phyloP scores from a whole-genome alignment of 2,329 filamentous ascomycete species.

The Sclerotinia minor region DNA sequence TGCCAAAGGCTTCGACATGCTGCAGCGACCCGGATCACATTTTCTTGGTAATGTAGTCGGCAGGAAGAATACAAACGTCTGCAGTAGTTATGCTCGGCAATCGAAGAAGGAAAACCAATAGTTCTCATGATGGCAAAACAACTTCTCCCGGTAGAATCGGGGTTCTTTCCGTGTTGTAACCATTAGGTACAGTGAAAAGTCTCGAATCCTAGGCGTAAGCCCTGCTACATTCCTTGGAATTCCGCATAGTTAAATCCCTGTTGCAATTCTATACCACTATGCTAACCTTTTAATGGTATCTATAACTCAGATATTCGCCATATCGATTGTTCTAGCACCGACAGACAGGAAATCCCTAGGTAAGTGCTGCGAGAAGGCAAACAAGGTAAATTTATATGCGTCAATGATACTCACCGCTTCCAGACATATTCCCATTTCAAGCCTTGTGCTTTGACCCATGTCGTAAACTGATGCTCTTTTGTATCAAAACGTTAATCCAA shows the following conservation, averaged over 20 bases:
- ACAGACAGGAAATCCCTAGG: background rate
- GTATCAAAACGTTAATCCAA: background rate
- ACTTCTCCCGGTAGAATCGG: background rate
- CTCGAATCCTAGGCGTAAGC: constrained; percentile 11
- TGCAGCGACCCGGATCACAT: background rate
- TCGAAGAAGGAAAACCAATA: constrained; percentile 5
- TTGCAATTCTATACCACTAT: background rate
- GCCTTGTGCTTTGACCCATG: background rate
- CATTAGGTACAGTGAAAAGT: background rate
- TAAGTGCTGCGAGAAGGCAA: background rate
- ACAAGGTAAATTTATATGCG: background rate
- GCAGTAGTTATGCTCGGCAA: background rate
- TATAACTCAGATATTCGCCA: background rate
- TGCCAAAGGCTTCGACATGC: constrained; percentile 9
- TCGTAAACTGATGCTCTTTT: background rate
- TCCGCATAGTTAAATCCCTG: background rate
- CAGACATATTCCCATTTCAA: background rate
- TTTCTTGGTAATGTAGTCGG: constrained; percentile 1
- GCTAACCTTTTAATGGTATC: background rate
- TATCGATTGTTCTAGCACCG: background rate
- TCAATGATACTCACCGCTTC: constrained; percentile 5
- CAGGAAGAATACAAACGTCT: background rate
- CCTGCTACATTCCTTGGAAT: constrained; percentile 1
- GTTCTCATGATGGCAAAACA: background rate
- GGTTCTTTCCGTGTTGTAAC: background rate